Conservation (phyloP, 2,329 filamentous ascomycete genomes). For the Chaetomium sp. region DNA sequence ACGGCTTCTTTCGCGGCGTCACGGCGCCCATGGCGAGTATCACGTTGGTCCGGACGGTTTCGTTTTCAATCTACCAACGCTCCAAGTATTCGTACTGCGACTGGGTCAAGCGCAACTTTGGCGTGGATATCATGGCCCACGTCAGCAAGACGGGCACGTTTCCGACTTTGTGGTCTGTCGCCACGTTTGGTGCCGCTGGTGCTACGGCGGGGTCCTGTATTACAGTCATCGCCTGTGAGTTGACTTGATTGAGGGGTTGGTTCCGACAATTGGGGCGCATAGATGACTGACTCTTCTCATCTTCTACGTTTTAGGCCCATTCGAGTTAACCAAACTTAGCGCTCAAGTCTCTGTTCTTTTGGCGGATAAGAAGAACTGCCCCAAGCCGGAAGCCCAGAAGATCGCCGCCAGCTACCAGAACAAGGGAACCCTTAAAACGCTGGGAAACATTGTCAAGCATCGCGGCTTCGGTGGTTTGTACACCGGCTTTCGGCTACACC, state of each 20-base stretch:
- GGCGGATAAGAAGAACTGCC: constrained; percentile 48
- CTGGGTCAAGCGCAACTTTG: constrained; percentile 61
- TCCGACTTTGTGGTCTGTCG: constrained; percentile 65
- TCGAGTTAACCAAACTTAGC: constrained; percentile 84
- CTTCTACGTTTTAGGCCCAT: constrained; percentile 50
- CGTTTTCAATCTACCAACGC: constrained; percentile 57
- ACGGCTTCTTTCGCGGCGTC: constrained; percentile 78
- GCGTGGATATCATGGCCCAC: constrained; percentile 64
- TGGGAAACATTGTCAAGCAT: constrained; percentile 69
- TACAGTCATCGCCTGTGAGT: constrained; percentile 68
- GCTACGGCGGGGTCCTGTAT: constrained; percentile 74
- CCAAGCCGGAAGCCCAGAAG: constrained; percentile 45
- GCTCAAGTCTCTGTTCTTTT: constrained; percentile 78
- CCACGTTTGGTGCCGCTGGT: constrained; percentile 71
- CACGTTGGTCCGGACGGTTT: constrained; percentile 35
- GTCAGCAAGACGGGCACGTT: constrained; percentile 64
- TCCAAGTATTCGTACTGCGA: constrained; percentile 67
- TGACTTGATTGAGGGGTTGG: background rate
- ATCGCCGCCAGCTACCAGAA: constrained; percentile 67
- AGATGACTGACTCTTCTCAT: background rate
- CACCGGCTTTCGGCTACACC: constrained; percentile 71
- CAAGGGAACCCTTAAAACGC: constrained; percentile 69
- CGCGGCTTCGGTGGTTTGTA: constrained; percentile 69
- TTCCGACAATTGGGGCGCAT: background rate
- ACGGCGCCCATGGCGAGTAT: constrained; percentile 64